Percentiles rank a stretch among this genome's conserved stretches.
These are phyloP conservation scores for Leccinum variicolor DNA, from an alignment of 768 basidiomycete genomes.

Conservation along the genomic window DNA sequence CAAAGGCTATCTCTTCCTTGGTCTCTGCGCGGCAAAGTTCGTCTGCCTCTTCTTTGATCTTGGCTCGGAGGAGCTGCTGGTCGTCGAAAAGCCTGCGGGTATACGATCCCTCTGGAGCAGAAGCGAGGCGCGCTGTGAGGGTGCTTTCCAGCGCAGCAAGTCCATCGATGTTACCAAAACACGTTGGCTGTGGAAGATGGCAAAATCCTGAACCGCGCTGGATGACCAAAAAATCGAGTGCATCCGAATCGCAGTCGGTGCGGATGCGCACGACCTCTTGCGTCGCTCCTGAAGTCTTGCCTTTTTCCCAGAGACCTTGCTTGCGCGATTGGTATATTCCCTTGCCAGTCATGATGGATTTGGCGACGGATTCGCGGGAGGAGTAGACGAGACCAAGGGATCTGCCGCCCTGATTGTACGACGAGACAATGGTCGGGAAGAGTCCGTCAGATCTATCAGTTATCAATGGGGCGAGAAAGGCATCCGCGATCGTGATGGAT, in stretches of 20 bases:
- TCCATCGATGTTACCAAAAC: slow-evolving; percentile 84
- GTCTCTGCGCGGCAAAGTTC: slow-evolving; percentile 85
- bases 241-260: slow-evolving; percentile 90
- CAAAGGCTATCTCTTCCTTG: slow-evolving; percentile 84
- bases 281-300: slow-evolving; percentile 92
- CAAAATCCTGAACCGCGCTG: slow-evolving; percentile 94
- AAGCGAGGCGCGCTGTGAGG: slow-evolving; percentile 62
- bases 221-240: slow-evolving; percentile 85
- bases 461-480: slow-evolving; percentile 76
- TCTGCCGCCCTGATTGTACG: slow-evolving; percentile 59
- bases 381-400: slow-evolving; percentile 95
- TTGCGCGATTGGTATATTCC: slow-evolving; percentile 97
- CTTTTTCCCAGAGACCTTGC: slow-evolving; percentile 95
- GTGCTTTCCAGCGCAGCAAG: slow-evolving; percentile 78
- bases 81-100: slow-evolving; percentile 86
- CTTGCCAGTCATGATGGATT: slow-evolving; percentile 83
- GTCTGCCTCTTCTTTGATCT: slow-evolving; percentile 98
- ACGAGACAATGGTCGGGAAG: slow-evolving; percentile 89
- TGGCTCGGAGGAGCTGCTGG: slow-evolving; percentile 75
- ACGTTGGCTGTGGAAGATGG: slow-evolving; percentile 82
- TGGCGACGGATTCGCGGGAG: slow-evolving; percentile 77
- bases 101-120: slow-evolving; percentile 89
- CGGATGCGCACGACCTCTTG: slow-evolving; percentile 83
- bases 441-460: slow-evolving; percentile 92
- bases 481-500: slow-evolving; percentile 74